Conservation (phyloP, 2,329 filamentous ascomycete genomes). For the Fusarium avenaceum region DNA sequence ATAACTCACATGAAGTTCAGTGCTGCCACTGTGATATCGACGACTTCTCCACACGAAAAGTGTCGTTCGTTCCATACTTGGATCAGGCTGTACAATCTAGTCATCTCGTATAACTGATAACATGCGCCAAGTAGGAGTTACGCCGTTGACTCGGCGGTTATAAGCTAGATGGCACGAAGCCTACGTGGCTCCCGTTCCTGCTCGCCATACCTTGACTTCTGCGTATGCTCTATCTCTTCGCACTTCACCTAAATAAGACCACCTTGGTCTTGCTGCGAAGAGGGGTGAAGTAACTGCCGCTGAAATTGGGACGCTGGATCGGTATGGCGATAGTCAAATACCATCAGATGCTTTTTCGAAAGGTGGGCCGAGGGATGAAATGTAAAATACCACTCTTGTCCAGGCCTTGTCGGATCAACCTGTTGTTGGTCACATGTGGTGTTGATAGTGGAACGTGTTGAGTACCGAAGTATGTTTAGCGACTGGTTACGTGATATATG, state of each 20-base stretch:
- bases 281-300: background rate
- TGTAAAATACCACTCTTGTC: background rate
- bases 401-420: background rate
- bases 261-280: background rate
- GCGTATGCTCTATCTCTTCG: conserved; percentile 6
- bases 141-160: background rate
- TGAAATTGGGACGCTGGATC: background rate
- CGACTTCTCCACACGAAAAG: background rate
- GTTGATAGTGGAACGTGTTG: background rate
- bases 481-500: background rate
- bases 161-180: background rate
- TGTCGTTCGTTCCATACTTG: conserved; percentile 8
- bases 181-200: background rate
- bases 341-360: conserved; percentile 11
- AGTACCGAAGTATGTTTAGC: background rate
- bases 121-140: background rate
- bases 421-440: background rate
- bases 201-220: conserved; percentile 1
- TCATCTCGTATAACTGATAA: background rate
- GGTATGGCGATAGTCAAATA: conserved; percentile 1
- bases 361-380: conserved; percentile 11
- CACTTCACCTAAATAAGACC: conserved; percentile 6
- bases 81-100: conserved; percentile 1
- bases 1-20: conserved; percentile 2
- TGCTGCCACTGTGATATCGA: background rate